Percentiles rank a stretch among this genome's conserved stretches.
These are phyloP conservation scores for Saxophila tyrrhenica DNA, from an alignment of 495 filamentous ascomycete genomes.

Conservation along the genomic window DNA sequence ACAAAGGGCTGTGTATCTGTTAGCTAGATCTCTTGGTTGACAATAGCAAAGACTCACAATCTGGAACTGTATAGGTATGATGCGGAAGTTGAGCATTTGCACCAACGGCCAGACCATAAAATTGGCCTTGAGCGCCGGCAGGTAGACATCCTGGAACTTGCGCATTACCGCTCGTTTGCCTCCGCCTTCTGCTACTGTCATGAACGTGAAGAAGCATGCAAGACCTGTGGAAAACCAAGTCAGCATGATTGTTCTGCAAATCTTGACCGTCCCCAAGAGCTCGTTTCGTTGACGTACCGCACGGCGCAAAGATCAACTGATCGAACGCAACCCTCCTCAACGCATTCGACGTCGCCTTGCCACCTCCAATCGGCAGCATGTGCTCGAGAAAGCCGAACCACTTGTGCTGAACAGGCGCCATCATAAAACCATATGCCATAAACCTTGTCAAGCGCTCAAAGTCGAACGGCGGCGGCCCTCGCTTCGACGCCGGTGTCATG, in stretches of 20 bases:
- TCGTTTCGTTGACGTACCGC: conserved; percentile 43
- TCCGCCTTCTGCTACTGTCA: conserved; percentile 93
- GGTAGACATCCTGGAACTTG: conserved; percentile 88
- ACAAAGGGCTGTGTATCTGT: conserved; percentile 73
- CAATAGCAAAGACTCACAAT: conserved; percentile 51
- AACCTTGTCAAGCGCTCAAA: conserved; percentile 88
- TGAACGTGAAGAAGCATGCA: conserved; percentile 82
- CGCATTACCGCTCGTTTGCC: conserved; percentile 63
- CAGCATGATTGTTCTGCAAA: background rate
- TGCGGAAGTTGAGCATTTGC: conserved; percentile 91
- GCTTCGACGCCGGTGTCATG: conserved; percentile 49
- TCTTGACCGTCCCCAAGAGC: background rate
- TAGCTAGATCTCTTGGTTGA: background rate
- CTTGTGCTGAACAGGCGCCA: conserved; percentile 92
- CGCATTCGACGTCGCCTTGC: conserved; percentile 47
- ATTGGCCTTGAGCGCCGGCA: conserved; percentile 91
- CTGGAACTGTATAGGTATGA: conserved; percentile 93
- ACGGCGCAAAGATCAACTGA: conserved; percentile 89
- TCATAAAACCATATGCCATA: conserved; percentile 90
- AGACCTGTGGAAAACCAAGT: conserved; percentile 43
- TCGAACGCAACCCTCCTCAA: conserved; percentile 86
- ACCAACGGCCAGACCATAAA: conserved; percentile 93
- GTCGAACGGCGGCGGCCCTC: conserved; percentile 68
- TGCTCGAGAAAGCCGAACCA: conserved; percentile 87
- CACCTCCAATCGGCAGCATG: conserved; percentile 66